Evolutionary conservation across 1,284 basidiomycete genomes (phyloP).

Genomic region (Malassezia sympodialis): DNA sequence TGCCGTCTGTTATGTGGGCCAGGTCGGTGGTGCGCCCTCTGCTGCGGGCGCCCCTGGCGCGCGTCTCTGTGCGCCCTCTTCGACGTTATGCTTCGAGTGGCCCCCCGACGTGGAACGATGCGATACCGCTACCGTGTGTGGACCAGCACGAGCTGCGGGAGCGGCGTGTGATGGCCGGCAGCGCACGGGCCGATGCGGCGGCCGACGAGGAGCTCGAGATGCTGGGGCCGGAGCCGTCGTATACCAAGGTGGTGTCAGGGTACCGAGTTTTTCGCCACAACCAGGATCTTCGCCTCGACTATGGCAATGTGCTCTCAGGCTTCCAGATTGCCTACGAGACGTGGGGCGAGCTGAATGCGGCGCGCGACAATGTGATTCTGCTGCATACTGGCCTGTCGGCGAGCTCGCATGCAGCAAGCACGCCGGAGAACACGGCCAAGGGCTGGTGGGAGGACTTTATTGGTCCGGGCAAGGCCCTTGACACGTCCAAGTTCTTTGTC

Average conservation of each 20-base stretch:
- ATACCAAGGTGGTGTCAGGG: conserved; percentile 49
- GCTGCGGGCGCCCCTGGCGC: background rate
- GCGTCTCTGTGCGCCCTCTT: background rate
- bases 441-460: conserved; percentile 99
- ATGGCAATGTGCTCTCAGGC: conserved; percentile 57
- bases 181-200: background rate
- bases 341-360: conserved; percentile 76
- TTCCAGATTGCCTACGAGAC: conserved; percentile 93
- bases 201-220: conserved; percentile 16
- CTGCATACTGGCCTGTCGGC: conserved; percentile 92
- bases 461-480: conserved; percentile 75
- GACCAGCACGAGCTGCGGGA: conserved; percentile 43
- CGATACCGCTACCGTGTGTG: conserved; percentile 36
- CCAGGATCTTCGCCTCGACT: conserved; percentile 64
- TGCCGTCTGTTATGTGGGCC: background rate
- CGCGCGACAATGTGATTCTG: conserved; percentile 80
- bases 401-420: conserved; percentile 86
- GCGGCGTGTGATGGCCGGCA: conserved; percentile 21
- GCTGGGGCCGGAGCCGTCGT: conserved; percentile 50
- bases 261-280: conserved; percentile 48
- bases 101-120: background rate
- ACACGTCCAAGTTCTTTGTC: conserved; percentile 84
- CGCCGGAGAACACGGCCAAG: conserved; percentile 63
- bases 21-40: background rate
- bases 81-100: background rate